A percentile compares a stretch with the other conserved stretches of the same genome.
These are phyloP conservation scores for Lactifluus pinguis DNA, from an alignment of 768 basidiomycete genomes.

Conservation along the genomic window DNA sequence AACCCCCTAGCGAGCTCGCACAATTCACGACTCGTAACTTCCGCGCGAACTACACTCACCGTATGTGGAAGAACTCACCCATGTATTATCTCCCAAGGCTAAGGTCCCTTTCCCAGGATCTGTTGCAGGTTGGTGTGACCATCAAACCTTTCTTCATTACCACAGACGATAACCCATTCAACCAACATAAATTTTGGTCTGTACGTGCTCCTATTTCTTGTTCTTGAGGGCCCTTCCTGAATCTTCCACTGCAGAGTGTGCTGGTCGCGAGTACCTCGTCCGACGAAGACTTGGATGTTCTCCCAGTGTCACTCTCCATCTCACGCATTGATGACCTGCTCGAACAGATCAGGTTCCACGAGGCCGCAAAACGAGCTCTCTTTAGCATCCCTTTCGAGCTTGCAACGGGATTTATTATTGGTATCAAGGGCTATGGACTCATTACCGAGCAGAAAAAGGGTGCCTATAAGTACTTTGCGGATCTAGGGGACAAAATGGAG, in stretches of 20 bases:
- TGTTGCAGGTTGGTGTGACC: constrained; percentile 66
- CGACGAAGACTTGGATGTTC: constrained; percentile 37
- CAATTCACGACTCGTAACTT: constrained; percentile 53
- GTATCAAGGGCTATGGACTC: constrained; percentile 85
- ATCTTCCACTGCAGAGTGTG: constrained; percentile 39
- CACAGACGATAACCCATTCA: constrained; percentile 55
- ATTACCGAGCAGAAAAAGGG: constrained; percentile 86
- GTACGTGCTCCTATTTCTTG: constrained; percentile 33
- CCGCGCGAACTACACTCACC: constrained; percentile 62
- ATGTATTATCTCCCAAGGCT: background rate
- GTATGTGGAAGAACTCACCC: constrained; percentile 31
- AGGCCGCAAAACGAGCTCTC: constrained; percentile 72
- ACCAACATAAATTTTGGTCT: constrained; percentile 67
- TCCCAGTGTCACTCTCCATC: constrained; percentile 66
- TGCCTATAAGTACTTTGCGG: constrained; percentile 72
- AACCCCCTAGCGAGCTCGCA: constrained; percentile 52
- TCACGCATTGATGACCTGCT: constrained; percentile 71
- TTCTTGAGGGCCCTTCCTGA: background rate
- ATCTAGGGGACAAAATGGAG: constrained; percentile 68
- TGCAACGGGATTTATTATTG: constrained; percentile 63
- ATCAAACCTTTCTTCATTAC: constrained; percentile 89
- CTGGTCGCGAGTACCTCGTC: constrained; percentile 48
- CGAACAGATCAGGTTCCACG: constrained; percentile 71
- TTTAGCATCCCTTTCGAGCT: constrained; percentile 79
- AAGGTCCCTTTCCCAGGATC: constrained; percentile 43